Conservation (phyloP, 176 grass and related monocot species). For the Aegilops speltoides region DNA sequence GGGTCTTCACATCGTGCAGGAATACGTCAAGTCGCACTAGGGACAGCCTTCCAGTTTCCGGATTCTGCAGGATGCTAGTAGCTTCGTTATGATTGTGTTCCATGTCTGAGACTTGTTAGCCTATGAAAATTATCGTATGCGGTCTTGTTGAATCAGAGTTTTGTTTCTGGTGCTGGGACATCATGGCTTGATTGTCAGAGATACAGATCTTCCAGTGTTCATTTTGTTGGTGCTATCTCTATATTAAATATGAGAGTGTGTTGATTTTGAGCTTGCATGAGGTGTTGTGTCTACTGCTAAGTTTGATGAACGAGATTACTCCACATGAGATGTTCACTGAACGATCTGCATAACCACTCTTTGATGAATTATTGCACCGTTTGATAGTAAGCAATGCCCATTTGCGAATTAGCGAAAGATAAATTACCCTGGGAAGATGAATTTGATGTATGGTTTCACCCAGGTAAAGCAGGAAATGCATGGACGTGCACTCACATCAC, state of each 20-base stretch:
- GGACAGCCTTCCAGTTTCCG: neutral
- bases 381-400: too few relatives aligned
- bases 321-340: too few relatives aligned
- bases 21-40: conserved; percentile 62
- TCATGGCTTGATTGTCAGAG: neutral
- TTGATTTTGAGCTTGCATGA: neutral
- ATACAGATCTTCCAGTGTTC: neutral
- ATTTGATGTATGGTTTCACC: neutral
- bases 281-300: neutral
- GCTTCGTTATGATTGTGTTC: neutral
- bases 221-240: neutral
- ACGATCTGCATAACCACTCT: too few relatives aligned
- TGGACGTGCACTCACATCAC: too few relatives aligned
- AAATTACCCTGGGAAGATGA: too few relatives aligned
- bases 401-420: too few relatives aligned
- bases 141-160: neutral
- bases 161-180: conserved; percentile 3
- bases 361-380: too few relatives aligned
- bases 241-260: neutral
- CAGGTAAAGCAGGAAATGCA: neutral
- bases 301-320: too few relatives aligned
- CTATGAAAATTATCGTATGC: neutral
- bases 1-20: conserved; percentile 55
- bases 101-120: neutral
- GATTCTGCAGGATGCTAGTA: neutral